These are phyloP conservation scores for Claviceps lovelessii DNA, from an alignment of 2,329 filamentous ascomycete genomes.

Conservation along the genomic window DNA sequence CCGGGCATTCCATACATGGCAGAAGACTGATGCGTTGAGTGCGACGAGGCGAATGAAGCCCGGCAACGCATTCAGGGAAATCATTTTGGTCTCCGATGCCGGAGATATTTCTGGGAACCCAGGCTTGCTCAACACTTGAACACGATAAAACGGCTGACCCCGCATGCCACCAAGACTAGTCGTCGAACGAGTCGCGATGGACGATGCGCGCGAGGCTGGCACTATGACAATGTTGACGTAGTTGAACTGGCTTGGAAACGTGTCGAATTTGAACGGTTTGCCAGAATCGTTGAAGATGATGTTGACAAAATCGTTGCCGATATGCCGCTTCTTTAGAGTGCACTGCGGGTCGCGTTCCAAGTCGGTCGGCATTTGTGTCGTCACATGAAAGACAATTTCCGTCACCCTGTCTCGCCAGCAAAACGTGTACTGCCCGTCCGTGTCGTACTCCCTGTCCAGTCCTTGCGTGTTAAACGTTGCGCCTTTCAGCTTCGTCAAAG, in stretches of 20 bases:
- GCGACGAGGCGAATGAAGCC: conserved; percentile 78
- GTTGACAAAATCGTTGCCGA: conserved; percentile 95
- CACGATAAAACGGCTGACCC: conserved; percentile 57
- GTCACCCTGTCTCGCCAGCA: conserved; percentile 92
- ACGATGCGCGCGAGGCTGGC: conserved; percentile 66
- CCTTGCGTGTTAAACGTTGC: conserved; percentile 89
- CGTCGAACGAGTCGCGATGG: conserved; percentile 46
- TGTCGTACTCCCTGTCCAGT: conserved; percentile 60
- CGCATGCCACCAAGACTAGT: conserved; percentile 11
- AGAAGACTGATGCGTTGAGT: conserved; percentile 87
- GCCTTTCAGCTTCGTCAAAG: conserved; percentile 63
- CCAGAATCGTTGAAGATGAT: conserved; percentile 97
- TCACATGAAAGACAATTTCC: conserved; percentile 90
- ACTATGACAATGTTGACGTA: conserved; percentile 94
- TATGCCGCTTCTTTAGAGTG: conserved; percentile 80
- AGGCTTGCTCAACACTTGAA: conserved; percentile 75
- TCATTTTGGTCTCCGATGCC: conserved; percentile 75
- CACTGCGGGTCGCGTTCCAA: conserved; percentile 60
- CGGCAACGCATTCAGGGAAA: conserved; percentile 69
- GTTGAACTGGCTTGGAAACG: conserved; percentile 89
- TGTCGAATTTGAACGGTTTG: conserved; percentile 75
- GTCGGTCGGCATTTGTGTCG: conserved; percentile 93
- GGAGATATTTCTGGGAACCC: conserved; percentile 88
- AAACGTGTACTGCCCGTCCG: conserved; percentile 76
- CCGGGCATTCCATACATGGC: conserved; percentile 70